phyloP scores from a whole-genome alignment of 192 early-diverging fungal species.

The Linnemannia exigua region DNA sequence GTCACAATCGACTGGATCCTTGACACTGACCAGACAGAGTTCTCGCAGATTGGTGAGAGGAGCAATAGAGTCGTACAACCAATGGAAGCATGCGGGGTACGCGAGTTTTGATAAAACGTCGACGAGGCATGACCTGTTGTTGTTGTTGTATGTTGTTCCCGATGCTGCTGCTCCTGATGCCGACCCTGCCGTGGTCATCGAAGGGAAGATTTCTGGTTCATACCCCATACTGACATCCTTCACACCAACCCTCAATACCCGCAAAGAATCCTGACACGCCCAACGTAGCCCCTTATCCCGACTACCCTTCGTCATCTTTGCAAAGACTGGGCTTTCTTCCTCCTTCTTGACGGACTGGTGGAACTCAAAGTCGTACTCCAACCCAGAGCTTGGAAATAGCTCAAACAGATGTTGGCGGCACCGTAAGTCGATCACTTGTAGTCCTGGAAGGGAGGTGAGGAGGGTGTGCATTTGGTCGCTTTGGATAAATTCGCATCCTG shows the following conservation, averaged over 20 bases:
- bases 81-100: background rate
- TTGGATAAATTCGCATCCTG: background rate
- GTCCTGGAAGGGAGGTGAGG: background rate
- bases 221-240: background rate
- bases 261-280: background rate
- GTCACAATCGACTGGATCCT: background rate
- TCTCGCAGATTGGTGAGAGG: conserved; percentile 2
- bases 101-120: background rate
- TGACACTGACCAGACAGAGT: conserved; percentile 13
- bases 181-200: background rate
- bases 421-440: background rate
- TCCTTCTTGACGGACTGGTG: background rate
- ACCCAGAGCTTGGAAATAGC: background rate
- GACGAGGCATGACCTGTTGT: background rate
- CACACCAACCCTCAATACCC: background rate
- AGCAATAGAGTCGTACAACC: conserved; percentile 18
- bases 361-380: too few relatives aligned
- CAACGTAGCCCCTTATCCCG: background rate
- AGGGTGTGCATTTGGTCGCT: background rate
- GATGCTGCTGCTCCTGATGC: background rate
- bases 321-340: background rate
- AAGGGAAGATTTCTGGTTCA: too few relatives aligned
- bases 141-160: too few relatives aligned
- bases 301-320: background rate
- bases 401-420: background rate